phyloP scores from a whole-genome alignment of 805 yeast genomes.

The Saccharomycopsis lassenensis region DNA sequence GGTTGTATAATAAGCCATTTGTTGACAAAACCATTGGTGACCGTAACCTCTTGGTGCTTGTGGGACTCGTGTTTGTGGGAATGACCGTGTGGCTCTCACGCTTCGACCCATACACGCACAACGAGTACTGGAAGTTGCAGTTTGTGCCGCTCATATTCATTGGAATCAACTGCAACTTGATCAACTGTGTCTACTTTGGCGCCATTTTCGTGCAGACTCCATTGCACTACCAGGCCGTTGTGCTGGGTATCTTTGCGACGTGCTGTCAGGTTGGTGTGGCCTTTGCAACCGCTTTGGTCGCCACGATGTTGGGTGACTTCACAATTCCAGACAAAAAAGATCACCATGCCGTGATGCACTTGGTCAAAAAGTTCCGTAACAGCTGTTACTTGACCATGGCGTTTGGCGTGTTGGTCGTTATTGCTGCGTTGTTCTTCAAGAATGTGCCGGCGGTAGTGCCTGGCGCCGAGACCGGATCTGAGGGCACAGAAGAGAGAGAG shows the following conservation, averaged over 20 bases:
- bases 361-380: conserved; percentile 1
- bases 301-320: conserved; percentile 23
- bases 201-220: conserved; percentile 27
- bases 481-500: too few species aligned
- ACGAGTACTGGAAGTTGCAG: conserved; percentile 10
- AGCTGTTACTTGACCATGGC: conserved; percentile 2
- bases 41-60: too few species aligned
- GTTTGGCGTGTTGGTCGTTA: too few species aligned
- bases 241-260: conserved; percentile 28
- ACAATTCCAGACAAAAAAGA: neutral
- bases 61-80: conserved; percentile 14
- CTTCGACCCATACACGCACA: conserved; percentile 1
- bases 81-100: conserved; percentile 10
- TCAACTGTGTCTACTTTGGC: conserved; percentile 25
- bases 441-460: too few species aligned
- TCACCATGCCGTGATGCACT: neutral
- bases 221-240: conserved; percentile 28
- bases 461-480: too few species aligned
- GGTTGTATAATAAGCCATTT: too few species aligned
- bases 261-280: conserved; percentile 27
- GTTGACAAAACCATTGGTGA: too few species aligned
- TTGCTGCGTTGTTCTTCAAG: too few species aligned
- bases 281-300: conserved; percentile 22
- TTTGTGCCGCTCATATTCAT: too few species aligned
- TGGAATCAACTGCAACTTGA: too few species aligned